Conservation (phyloP, 2,329 filamentous ascomycete species). For the Penicillium griseofulvum region DNA sequence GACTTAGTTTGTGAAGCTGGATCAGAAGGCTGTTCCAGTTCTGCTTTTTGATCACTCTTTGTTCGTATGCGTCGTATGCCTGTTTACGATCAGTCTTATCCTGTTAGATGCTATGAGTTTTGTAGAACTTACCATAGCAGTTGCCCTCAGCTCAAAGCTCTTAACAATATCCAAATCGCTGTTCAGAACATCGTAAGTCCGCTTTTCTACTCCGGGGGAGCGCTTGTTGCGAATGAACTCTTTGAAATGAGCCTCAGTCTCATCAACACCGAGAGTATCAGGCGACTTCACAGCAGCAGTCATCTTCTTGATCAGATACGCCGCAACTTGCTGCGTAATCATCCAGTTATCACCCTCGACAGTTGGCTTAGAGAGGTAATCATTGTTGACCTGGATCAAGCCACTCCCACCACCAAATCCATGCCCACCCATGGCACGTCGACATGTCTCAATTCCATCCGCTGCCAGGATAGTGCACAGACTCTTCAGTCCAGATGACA, state of each 20-base stretch:
- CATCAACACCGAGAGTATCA: constrained; percentile 4
- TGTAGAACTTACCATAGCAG: constrained; percentile 8
- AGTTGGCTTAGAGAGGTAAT: constrained; percentile 47
- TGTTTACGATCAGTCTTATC: constrained; percentile 6
- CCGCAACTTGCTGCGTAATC: constrained; percentile 54
- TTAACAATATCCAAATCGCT: constrained; percentile 14
- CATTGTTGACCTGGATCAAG: constrained; percentile 49
- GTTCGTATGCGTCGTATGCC: constrained; percentile 41
- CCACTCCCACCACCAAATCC: constrained; percentile 55
- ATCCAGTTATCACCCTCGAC: constrained; percentile 59
- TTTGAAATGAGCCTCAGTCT: constrained; percentile 18
- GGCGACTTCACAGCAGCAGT: constrained; percentile 29
- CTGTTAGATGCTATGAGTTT: neutral
- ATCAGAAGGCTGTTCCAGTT: constrained; percentile 48
- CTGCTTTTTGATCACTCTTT: constrained; percentile 46
- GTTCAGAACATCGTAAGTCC: constrained; percentile 1
- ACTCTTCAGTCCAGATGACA: constrained; percentile 55
- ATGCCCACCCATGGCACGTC: constrained; percentile 54
- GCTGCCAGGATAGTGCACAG: constrained; percentile 54
- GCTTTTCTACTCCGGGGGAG: neutral
- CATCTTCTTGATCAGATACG: constrained; percentile 53
- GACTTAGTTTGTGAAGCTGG: constrained; percentile 31
- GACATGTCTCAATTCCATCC: constrained; percentile 55
- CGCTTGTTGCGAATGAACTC: constrained; percentile 10
- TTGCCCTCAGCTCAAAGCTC: constrained; percentile 16